Evolutionary conservation across 208 protist genomes (phyloP).

Genomic region (Trypanosoma mega): DNA sequence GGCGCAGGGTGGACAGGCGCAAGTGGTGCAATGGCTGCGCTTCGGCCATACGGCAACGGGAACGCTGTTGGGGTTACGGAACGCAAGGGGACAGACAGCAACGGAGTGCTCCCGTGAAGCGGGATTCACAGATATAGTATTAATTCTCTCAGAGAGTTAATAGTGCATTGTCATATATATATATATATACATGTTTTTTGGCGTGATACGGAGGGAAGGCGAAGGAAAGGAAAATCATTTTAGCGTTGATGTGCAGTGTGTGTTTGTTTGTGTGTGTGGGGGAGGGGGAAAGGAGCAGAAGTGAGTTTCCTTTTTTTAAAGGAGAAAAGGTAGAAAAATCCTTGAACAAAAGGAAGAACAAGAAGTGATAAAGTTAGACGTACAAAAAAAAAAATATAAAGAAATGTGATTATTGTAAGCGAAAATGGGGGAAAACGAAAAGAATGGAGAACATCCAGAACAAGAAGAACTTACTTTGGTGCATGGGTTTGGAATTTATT

Average conservation of each 20-base stretch:
- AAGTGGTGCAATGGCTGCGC: constrained; percentile 65
- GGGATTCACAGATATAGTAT: constrained; percentile 57
- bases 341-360: background rate
- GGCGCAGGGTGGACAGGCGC: constrained; percentile 48
- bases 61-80: constrained; percentile 38
- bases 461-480: too few relatives aligned
- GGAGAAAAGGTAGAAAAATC: background rate
- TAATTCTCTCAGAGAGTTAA: constrained; percentile 46
- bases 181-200: background rate
- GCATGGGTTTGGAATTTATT: too few relatives aligned
- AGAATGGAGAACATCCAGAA: too few relatives aligned
- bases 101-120: constrained; percentile 72
- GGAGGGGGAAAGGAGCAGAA: background rate
- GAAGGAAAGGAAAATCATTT: too few relatives aligned
- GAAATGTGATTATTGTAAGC: too few relatives aligned
- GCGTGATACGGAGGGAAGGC: too few relatives aligned
- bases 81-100: constrained; percentile 49
- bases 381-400: background rate
- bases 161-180: background rate
- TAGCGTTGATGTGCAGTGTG: too few relatives aligned
- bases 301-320: background rate
- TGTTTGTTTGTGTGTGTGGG: too few relatives aligned
- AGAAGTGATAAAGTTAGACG: background rate
- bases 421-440: background rate
- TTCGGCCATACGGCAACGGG: constrained; percentile 47